Conservation (phyloP, 805 yeast genomes). For the Ogataea paradorogensis region DNA sequence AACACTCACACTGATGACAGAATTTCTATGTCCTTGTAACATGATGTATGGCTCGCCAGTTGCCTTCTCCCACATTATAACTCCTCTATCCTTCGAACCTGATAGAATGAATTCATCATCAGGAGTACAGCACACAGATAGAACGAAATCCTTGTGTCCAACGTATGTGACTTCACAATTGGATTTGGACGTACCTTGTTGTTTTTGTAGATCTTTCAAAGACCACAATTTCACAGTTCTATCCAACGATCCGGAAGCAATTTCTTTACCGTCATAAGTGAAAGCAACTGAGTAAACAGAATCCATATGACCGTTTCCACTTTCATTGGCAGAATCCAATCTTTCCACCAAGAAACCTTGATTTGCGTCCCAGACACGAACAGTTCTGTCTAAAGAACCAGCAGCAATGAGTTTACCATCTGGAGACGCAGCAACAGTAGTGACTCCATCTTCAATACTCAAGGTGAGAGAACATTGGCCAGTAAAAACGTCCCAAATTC, state of each 20-base stretch:
- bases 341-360: slow-evolving; percentile 91
- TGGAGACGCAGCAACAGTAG: slow-evolving; percentile 96
- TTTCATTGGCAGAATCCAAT: slow-evolving; percentile 82
- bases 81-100: slow-evolving; percentile 96
- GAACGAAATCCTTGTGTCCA: slow-evolving; percentile 95
- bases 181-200: slow-evolving; percentile 47
- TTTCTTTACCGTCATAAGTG: slow-evolving; percentile 85
- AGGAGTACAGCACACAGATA: slow-evolving; percentile 91
- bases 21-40: slow-evolving; percentile 96
- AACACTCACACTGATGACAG: slow-evolving; percentile 92
- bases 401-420: slow-evolving; percentile 94
- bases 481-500: slow-evolving; percentile 91
- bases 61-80: slow-evolving; percentile 91
- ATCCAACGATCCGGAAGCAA: slow-evolving; percentile 93
- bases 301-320: slow-evolving; percentile 92
- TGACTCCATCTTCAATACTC: slow-evolving; percentile 95
- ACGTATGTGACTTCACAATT: slow-evolving; percentile 86
- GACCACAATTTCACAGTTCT: slow-evolving; percentile 96
- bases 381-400: slow-evolving; percentile 92
- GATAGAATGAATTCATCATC: slow-evolving; percentile 87
- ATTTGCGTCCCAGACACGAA: slow-evolving; percentile 94
- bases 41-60: slow-evolving; percentile 90
- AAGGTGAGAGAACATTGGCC: slow-evolving; percentile 87
- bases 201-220: slow-evolving; percentile 55
- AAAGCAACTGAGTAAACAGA: slow-evolving; percentile 94